Evolutionary conservation across 257 asterid species (phyloP), one percentile per base, ranked within the genome.

Genomic region (Ocimum tenuiflorum): DNA sequence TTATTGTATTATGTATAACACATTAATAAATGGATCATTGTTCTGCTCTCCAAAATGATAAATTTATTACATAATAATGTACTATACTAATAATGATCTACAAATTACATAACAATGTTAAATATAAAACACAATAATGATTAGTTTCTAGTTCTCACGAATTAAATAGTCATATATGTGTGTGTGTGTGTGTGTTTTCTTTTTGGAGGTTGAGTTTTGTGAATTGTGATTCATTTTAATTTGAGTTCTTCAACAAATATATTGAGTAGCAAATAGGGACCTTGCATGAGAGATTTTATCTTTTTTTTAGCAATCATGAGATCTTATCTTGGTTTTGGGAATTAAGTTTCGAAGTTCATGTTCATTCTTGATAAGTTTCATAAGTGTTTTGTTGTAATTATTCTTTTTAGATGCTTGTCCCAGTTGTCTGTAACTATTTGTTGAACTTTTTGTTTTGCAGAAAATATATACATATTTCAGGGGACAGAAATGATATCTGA

Each of bases 381-480:
- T 20, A 50, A 12, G 12, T 1, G 24, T 29, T 7, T 7, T 22
- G 8, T 31, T 36, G 47, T 22, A 33, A 4, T 23, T 31, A 43
- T 35, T 20, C 45, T 49, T 54, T 15, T 46, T 29, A 49, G 39
- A 48, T n/a, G n/a, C n/a, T 11, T 7, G 15, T 20, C 15, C 13
- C 31, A 31, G 33, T 31, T 47, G 29, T 23, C 14, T 17, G 63
- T 12, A 12, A 31, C 53, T 38, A 12, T 49, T 41, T 62, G 38
- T 27, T 65, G 42, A 67, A 33, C 60, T 17, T 29, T 43, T 46
- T 61, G 51, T 61, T 41, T 38, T 75, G 89, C 97, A 92, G 99
- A 87, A 86, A 89, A 81, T 92, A 36, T 92, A 92, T 56, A 51
- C 81, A 68, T 85, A 77, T 75, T 92, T 92, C 88, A 81, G 99